Evolutionary conservation across 257 asterid species (phyloP), one percentile per base, ranked within the genome.

Genomic region (Ballota nigra): DNA sequence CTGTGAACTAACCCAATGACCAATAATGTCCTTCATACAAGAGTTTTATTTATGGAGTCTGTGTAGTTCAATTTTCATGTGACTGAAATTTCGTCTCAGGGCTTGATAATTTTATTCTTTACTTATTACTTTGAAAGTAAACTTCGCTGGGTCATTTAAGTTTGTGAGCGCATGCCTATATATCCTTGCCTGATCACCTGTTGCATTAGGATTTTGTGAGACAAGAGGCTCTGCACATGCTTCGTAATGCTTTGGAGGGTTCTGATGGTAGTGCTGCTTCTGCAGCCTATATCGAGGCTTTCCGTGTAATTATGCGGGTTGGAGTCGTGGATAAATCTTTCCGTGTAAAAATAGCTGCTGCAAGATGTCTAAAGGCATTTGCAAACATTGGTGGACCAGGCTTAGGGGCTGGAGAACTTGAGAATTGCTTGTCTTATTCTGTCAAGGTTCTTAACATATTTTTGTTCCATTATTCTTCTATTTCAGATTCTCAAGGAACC

Each of bases 371-470:
- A 60, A 95, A 86, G 88, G 92, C 92, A 33, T 89, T 92, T 78
- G 97, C 99, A 53, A 85, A 86, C 77, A 87, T 95, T 64, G 98
- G 98, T 70, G 99, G 99, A 53, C 98, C 99, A 24, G 91, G 95
- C 74, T 74, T 92, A 78, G 99, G 96, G 75, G 70, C 80, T 63
- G 97, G 89, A 79, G 99, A 95, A 77, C 86, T 95, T 72, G 99
- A 95, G 81, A 83, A 76, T 71, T 88, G 95, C 72, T 82, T 80
- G 74, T 80, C 98, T 63, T 87, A 74, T 68, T 89, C 97, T 83
- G 96, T 92, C 78, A 95, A 92, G 98, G 99, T 95, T 77, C 79
- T 51, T 61, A 69, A 49, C 55, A 59, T 47, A 60, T 56, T 68
- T 62, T 12, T 43, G 20, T 59, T 49, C 68, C 23, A 10, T 59